These are phyloP conservation scores for Mallotus repandus DNA, from an alignment of 441 rosid species.

Conservation along the genomic window DNA sequence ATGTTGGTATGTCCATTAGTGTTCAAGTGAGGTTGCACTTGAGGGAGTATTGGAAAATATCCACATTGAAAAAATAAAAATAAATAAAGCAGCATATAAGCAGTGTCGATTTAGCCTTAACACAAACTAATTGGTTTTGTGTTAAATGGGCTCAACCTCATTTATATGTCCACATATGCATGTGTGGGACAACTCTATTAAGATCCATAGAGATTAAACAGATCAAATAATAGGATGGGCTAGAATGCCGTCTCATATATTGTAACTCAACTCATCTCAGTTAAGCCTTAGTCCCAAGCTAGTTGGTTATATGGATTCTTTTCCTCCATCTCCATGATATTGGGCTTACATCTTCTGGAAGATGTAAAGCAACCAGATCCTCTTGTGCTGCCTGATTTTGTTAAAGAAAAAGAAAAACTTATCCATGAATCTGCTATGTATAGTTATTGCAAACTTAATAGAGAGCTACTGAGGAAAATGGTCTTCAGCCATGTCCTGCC, in stretches of 20 bases:
- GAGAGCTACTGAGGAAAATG: neutral
- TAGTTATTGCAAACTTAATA: neutral
- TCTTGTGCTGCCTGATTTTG: neutral
- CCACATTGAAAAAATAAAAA: no score
- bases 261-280: neutral
- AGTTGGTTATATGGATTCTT: neutral
- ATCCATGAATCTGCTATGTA: neutral
- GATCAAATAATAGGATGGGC: neutral
- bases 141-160: no score
- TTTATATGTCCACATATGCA: no score
- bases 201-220: no score
- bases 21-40: no score
- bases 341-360: neutral
- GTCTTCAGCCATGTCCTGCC: neutral
- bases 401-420: neutral
- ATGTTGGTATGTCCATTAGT: no score
- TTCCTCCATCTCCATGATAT: neutral
- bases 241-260: neutral
- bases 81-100: no score
- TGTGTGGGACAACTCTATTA: no score
- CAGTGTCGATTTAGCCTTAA: no score
- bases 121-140: no score
- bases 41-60: no score
- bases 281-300: neutral
- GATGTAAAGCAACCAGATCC: neutral